Evolutionary conservation across 208 protist species (phyloP).

Genomic region (Histomonas meleagridis): DNA sequence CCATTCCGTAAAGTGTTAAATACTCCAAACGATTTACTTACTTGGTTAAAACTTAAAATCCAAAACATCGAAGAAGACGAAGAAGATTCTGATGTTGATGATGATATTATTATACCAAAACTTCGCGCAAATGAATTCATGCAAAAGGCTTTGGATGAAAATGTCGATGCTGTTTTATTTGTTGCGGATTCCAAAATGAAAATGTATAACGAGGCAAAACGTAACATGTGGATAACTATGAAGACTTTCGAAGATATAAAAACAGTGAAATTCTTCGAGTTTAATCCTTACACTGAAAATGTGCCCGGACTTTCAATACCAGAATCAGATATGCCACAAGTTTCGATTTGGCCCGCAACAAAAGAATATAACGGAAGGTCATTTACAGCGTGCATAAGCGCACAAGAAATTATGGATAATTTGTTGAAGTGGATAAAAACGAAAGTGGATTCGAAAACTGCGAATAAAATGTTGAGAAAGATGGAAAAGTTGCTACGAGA

Average conservation of each 20-base stretch:
- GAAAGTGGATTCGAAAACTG: no score
- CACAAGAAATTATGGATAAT: no score
- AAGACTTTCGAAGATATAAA: neutral
- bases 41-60: neutral
- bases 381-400: no score
- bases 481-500: no score
- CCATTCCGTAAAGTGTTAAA: neutral
- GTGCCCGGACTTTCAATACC: neutral
- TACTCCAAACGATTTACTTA: neutral
- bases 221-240: neutral
- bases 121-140: neutral
- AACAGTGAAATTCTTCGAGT: neutral
- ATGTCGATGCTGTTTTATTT: neutral
- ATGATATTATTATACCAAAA: neutral
- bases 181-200: neutral
- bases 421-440: no score
- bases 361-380: neutral
- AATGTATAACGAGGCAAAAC: neutral
- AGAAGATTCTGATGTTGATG: no score
- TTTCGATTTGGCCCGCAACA: constrained; percentile 9
- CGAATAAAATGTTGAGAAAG: no score
- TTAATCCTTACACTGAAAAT: neutral
- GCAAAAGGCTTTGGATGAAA: neutral
- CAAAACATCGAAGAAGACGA: no score
- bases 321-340: neutral